Base-by-base conservation (phyloP, 169 alveolate genomes). In the Plasmodium knowlesi region DNA sequence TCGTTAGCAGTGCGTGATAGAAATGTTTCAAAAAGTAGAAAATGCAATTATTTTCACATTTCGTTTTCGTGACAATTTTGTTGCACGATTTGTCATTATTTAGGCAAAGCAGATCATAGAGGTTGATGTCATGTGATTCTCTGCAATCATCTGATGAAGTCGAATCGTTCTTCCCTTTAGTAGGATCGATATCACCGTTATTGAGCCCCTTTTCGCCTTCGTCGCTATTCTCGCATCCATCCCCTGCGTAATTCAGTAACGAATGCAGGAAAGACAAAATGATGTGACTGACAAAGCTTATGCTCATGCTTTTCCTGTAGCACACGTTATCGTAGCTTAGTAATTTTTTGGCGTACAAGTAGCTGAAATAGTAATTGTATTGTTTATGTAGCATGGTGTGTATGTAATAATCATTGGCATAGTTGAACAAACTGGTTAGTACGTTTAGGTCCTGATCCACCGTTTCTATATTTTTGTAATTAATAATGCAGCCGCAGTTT, bases 301-400 rank as follows among this genome's bases (percentile, higher is more conserved):
- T 91, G 67, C 95, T 91, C 95, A 91, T 91, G 53, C 95, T 91
- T 81, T 91, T 91, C 39, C 95, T 34, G 32, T 91, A 91, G 76
- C 95, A 91, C 14, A 91, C 95, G 78, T 91, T 91, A 54, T 91
- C 95, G 54, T 91, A 91, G 14, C 86, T 70, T 71, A 91, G 37
- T 92, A 91, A 81, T 91, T 91, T 91, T 46, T 91, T 91, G 43
- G 95, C 95, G 78, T 70, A 91, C 67, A 91, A 72, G 57, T 82
- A 91, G 84, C 95, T 91, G 70, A 91, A 91, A 43, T 91, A 91
- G 67, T 91, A 91, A 53, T 91, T 91, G 70, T 91, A 91, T 34
- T 91, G 95, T 25, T 91, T 91, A 78, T 91, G 95, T 22, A 91
- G 39, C 78, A 82, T 70, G 25, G 95, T 91, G 84, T 91, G 95